phyloP scores from a whole-genome alignment of 1,284 basidiomycete genomes.

The Fomes fomentarius region DNA sequence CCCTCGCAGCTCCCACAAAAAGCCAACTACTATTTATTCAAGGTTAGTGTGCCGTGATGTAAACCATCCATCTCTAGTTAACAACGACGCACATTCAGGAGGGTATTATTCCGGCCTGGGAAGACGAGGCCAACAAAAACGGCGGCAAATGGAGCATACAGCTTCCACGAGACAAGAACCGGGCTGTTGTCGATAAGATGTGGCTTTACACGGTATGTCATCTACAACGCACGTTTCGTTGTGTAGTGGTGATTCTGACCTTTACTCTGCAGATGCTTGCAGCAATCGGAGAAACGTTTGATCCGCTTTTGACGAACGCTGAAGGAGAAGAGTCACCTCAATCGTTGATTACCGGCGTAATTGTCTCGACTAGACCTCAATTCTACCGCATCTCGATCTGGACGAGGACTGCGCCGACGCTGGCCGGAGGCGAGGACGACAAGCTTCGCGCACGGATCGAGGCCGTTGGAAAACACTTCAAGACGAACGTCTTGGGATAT shows the following conservation, averaged over 20 bases:
- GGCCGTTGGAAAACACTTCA: slow-evolving; percentile 84
- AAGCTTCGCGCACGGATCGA: slow-evolving; percentile 58
- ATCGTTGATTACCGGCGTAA: slow-evolving; percentile 92
- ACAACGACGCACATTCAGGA: slow-evolving; percentile 52
- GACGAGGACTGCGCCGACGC: slow-evolving; percentile 82
- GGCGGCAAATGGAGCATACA: slow-evolving; percentile 99
- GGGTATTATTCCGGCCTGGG: slow-evolving; percentile 96
- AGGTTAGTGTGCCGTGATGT: slow-evolving; percentile 46
- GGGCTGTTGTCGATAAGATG: slow-evolving; percentile 86
- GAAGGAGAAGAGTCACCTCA: slow-evolving; percentile 53
- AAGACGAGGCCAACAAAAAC: slow-evolving; percentile 93
- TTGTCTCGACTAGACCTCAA: slow-evolving; percentile 91
- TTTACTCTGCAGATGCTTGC: slow-evolving; percentile 81
- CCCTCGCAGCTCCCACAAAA: slow-evolving; percentile 94
- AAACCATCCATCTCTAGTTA: slow-evolving; percentile 11
- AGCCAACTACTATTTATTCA: slow-evolving; percentile 99
- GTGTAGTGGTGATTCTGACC: neutral
- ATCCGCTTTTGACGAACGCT: slow-evolving; percentile 70
- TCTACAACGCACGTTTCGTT: neutral
- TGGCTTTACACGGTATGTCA: slow-evolving; percentile 91
- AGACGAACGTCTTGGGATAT: slow-evolving; percentile 87
- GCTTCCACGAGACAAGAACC: slow-evolving; percentile 94
- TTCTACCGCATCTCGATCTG: slow-evolving; percentile 98
- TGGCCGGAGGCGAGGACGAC: slow-evolving; percentile 40
- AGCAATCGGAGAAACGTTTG: slow-evolving; percentile 96